Base-by-base conservation (phyloP, 2,329 filamentous ascomycete genomes). In the Arthrocladium fulminans region DNA sequence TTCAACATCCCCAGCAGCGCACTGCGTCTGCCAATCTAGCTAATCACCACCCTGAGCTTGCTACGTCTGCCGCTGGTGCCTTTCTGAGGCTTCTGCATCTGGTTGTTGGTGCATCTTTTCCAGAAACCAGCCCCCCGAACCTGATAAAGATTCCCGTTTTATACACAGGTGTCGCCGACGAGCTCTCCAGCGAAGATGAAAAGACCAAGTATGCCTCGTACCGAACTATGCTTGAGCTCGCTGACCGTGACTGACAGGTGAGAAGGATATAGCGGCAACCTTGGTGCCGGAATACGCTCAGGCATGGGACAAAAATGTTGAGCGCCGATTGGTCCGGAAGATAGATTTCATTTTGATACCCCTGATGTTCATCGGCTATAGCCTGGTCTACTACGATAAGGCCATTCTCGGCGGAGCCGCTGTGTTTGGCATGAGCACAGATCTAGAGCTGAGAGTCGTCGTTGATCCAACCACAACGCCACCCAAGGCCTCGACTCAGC, bases 351-450 rank as follows among this genome's bases (percentile, higher is more conserved):
- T 81, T 53, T 64, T 86, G 39, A 83, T 86, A 27, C 83, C 83
- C 0, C 74, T 77, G 10, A 86, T 86, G 81, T 71, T 76, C 19
- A 58, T 81, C 57, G 76, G 76, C 2, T 79, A 84, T 63, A 80
- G 81, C 2, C 67, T 85, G 27, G 80, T 84, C 0, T 84, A 84
- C 63, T 84, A 83, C 60, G 81, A 85, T 62, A 85, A 84, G 70
- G 84, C 84, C 6, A 88, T 88, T 52, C 71, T 88, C 2, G 84
- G 84, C 15, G 80, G 78, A 20, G 84, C 84, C 0, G 79, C 75
- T 1, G 74, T 88, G 10, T 87, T 88, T 60, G 84, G 84, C 54
- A 86, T 88, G 83, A 86, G 83, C 0, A 67, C 69, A 2, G 83
- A 88, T 59, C 73, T 88, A 2, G 54, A 68, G 1, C 74, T 88